These are phyloP conservation scores for Forsythia viridissima DNA, from an alignment of 257 asterid genomes.

Conservation along the genomic window DNA sequence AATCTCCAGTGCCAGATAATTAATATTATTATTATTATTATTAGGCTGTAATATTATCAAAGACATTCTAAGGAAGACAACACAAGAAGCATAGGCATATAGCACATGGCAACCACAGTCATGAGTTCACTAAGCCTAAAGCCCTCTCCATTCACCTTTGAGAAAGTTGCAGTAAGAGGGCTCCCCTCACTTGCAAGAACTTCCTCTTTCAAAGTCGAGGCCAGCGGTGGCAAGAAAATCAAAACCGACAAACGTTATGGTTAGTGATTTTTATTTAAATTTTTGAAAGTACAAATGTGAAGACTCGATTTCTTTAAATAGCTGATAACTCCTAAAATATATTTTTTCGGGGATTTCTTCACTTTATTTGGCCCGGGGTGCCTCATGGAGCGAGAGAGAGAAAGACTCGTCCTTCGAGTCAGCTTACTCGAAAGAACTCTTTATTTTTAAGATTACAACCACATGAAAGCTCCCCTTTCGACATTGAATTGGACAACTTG, in stretches of 20 bases:
- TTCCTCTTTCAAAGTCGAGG: slow-evolving; percentile 51
- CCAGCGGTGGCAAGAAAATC: slow-evolving; percentile 68
- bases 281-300: neutral
- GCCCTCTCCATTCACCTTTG: neutral
- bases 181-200: slow-evolving; percentile 71
- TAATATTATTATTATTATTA: neutral
- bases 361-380: no score
- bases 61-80: neutral
- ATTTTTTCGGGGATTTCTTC: no score
- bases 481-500: no score
- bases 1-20: neutral
- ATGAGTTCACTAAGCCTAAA: neutral
- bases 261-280: neutral
- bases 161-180: slow-evolving; percentile 27
- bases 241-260: slow-evolving; percentile 84
- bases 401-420: no score
- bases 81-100: neutral
- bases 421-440: no score
- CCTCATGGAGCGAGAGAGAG: no score
- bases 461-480: no score
- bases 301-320: no score
- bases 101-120: slow-evolving; percentile 9
- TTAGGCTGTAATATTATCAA: neutral
- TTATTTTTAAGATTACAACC: no score
- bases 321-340: no score